Evolutionary conservation across 306 rosid genomes (phyloP).

Genomic region (Cucurbita argyrosperma): DNA sequence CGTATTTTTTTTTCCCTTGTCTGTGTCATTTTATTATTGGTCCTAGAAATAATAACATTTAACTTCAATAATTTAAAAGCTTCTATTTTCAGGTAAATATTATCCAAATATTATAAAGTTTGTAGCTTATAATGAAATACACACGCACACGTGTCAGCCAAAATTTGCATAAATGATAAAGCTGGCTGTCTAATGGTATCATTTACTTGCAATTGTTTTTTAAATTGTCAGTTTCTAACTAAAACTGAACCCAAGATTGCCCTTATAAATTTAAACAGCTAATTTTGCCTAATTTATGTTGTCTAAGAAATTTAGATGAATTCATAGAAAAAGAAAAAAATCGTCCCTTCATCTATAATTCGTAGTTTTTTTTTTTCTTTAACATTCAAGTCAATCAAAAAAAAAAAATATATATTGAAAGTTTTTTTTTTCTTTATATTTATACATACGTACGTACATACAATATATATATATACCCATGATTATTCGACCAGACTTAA

Average conservation of each 20-base stretch:
- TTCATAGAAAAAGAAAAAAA: neutral
- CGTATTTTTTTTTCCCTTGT: neutral
- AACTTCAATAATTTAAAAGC: neutral
- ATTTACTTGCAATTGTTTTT: constrained; percentile 1
- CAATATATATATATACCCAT: too few relatives aligned
- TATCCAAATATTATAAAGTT: neutral
- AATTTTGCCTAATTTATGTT: neutral
- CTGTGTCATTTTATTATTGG: neutral
- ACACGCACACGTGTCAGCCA: neutral
- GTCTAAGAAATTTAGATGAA: neutral
- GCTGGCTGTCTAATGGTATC: neutral
- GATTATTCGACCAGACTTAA: too few relatives aligned
- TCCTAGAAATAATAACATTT: neutral
- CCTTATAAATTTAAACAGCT: neutral
- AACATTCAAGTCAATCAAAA: neutral
- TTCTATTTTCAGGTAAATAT: neutral
- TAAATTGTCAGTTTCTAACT: neutral
- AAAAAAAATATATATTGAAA: too few relatives aligned
- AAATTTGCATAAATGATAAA: neutral
- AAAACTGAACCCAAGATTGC: neutral
- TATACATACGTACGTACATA: too few relatives aligned
- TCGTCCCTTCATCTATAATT: neutral
- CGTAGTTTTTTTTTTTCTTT: neutral
- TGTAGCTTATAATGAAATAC: neutral
- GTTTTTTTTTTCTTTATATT: neutral